phyloP scores from a whole-genome alignment of 257 asterid genomes.

The Oldenlandia corymbosa region DNA sequence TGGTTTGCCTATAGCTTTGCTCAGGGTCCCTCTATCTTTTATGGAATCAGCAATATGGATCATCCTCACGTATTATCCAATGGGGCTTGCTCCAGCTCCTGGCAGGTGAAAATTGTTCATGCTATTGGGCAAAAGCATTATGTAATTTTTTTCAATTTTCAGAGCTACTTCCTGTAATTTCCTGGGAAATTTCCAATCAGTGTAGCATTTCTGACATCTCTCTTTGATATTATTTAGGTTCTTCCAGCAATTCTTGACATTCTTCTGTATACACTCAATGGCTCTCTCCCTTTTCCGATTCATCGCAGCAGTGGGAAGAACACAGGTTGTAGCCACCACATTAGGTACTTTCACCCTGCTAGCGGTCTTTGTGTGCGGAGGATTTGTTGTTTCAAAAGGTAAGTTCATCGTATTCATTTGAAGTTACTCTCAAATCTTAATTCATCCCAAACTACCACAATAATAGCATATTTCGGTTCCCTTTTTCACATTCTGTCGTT shows the following conservation, averaged over 20 bases:
- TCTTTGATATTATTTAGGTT: constrained; percentile 23
- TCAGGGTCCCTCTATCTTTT: constrained; percentile 71
- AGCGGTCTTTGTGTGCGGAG: constrained; percentile 36
- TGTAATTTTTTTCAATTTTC: not conserved
- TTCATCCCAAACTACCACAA: too few relatives aligned
- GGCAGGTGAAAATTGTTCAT: constrained; percentile 25
- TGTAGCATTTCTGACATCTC: not conserved
- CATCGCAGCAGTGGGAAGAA: constrained; percentile 45
- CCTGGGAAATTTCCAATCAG: not conserved
- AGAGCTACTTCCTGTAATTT: not conserved
- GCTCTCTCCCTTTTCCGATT: constrained; percentile 41
- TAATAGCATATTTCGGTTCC: too few relatives aligned
- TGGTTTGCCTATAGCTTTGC: constrained; percentile 77
- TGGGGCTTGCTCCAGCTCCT: constrained; percentile 85
- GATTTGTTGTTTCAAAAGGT: constrained; percentile 48
- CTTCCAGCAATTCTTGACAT: constrained; percentile 40
- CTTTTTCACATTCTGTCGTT: not conserved
- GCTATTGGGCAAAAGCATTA: not conserved
- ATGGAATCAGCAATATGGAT: constrained; percentile 86
- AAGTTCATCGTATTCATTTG: not conserved
- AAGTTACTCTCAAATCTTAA: not conserved
- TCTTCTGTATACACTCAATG: constrained; percentile 39
- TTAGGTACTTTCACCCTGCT: constrained; percentile 42
- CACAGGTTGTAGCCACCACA: constrained; percentile 35
- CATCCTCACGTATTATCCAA: constrained; percentile 77